These are phyloP conservation scores for Mycena sp. DNA, from an alignment of 1,284 basidiomycete genomes.

Conservation along the genomic window DNA sequence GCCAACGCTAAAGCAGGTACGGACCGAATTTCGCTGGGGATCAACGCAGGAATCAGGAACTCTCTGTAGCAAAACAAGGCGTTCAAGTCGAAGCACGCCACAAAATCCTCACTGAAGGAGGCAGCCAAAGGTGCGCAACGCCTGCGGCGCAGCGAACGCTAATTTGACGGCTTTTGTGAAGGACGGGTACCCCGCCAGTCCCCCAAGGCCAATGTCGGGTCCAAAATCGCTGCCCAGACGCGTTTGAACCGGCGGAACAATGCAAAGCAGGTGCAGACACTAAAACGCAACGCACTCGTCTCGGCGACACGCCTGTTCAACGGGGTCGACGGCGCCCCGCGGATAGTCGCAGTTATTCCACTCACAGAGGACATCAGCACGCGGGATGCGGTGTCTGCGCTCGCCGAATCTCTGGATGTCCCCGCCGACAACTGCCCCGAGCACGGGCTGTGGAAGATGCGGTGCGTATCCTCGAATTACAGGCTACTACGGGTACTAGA, in stretches of 20 bases:
- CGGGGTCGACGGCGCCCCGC: conserved; percentile 81
- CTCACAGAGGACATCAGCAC: conserved; percentile 75
- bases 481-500: not conserved
- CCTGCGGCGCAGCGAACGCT: not conserved
- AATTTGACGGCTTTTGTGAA: conserved; percentile 35
- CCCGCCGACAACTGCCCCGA: conserved; percentile 61
- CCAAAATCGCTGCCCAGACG: conserved; percentile 61
- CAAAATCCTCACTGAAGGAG: conserved; percentile 84
- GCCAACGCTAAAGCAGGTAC: conserved; percentile 86
- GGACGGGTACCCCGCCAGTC: conserved; percentile 65
- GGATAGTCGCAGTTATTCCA: conserved; percentile 84
- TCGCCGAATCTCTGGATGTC: conserved; percentile 75
- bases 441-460: conserved; percentile 71
- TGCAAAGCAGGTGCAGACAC: conserved; percentile 78
- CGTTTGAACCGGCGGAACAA: conserved; percentile 80
- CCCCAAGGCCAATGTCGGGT: conserved; percentile 56
- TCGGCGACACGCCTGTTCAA: conserved; percentile 80
- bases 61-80: conserved; percentile 79
- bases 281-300: conserved; percentile 76
- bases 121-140: conserved; percentile 75
- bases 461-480: conserved; percentile 50
- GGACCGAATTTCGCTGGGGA: not conserved
- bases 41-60: not conserved
- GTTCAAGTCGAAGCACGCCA: conserved; percentile 91
- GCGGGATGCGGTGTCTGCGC: conserved; percentile 58